Percentiles rank a stretch among this genome's conserved stretches.
These are phyloP conservation scores for Hymenoscyphus fraxineus DNA, from an alignment of 2,329 filamentous ascomycete genomes.

Conservation along the genomic window DNA sequence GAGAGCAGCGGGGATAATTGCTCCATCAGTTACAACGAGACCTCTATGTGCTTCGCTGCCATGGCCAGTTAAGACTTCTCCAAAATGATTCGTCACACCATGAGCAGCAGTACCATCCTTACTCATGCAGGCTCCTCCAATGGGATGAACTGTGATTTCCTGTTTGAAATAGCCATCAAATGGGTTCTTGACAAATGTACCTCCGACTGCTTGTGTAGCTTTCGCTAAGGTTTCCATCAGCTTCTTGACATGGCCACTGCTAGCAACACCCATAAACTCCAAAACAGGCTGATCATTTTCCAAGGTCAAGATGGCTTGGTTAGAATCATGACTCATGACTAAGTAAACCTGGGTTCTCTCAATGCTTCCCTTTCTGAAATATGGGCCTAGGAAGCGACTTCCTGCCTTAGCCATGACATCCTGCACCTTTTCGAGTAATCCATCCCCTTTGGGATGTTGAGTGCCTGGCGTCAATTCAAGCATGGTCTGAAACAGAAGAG, in stretches of 20 bases:
- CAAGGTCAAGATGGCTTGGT: constrained; percentile 57
- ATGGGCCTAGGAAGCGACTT: constrained; percentile 56
- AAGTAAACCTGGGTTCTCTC: constrained; percentile 61
- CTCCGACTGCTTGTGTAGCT: constrained; percentile 55
- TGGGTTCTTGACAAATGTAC: constrained; percentile 56
- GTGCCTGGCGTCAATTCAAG: constrained; percentile 52
- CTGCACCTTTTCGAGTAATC: constrained; percentile 42
- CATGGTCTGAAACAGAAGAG: constrained; percentile 53
- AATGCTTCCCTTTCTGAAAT: constrained; percentile 51
- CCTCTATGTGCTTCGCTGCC: constrained; percentile 51
- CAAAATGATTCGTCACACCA: constrained; percentile 59
- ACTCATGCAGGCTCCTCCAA: constrained; percentile 63
- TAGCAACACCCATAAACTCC: constrained; percentile 56
- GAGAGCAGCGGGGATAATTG: constrained; percentile 58
- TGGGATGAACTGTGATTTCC: constrained; percentile 62
- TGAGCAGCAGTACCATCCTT: constrained; percentile 51
- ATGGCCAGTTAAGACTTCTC: constrained; percentile 54
- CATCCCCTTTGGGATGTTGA: constrained; percentile 38
- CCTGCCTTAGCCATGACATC: constrained; percentile 47
- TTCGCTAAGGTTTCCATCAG: constrained; percentile 50
- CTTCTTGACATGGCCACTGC: constrained; percentile 50
- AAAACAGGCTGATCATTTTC: constrained; percentile 57
- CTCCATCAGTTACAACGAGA: constrained; percentile 58
- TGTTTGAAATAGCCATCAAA: constrained; percentile 53
- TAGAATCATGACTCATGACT: constrained; percentile 41